Percentiles rank a stretch among this genome's conserved stretches.
Evolutionary conservation across 2,329 filamentous ascomycete genomes (phyloP).

Genomic region (Lecanicillium sp.): DNA sequence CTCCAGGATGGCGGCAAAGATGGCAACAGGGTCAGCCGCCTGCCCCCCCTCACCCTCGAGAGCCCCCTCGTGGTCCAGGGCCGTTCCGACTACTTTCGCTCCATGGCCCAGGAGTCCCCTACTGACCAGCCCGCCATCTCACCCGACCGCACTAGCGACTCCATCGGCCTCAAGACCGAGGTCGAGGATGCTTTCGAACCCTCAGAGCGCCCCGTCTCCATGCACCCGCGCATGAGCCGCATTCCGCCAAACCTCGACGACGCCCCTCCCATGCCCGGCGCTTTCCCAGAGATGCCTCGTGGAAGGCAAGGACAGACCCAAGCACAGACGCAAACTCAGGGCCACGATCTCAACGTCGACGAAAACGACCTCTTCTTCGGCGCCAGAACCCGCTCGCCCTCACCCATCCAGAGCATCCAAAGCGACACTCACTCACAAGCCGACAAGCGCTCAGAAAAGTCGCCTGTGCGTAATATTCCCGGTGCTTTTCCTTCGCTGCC

Average conservation of each 20-base stretch:
- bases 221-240: slow-evolving; percentile 69
- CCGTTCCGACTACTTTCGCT: slow-evolving; percentile 76
- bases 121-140: slow-evolving; percentile 17
- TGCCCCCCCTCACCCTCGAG: slow-evolving; percentile 76
- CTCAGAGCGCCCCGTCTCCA: slow-evolving; percentile 58
- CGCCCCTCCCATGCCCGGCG: slow-evolving; percentile 39
- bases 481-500: slow-evolving; percentile 32
- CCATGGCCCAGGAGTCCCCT: slow-evolving; percentile 52
- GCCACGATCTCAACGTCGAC: slow-evolving; percentile 33
- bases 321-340: too few relatives aligned
- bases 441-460: slow-evolving; percentile 24
- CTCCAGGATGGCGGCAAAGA: slow-evolving; percentile 71
- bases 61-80: slow-evolving; percentile 71
- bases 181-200: slow-evolving; percentile 49
- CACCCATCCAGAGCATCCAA: slow-evolving; percentile 43
- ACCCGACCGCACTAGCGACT: slow-evolving; percentile 24
- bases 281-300: slow-evolving; percentile 33
- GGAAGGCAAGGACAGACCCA: too few relatives aligned
- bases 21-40: slow-evolving; percentile 74
- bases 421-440: slow-evolving; percentile 26
- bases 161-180: slow-evolving; percentile 47
- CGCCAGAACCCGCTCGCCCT: slow-evolving; percentile 53
- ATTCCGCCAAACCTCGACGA: slow-evolving; percentile 47
- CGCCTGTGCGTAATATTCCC: slow-evolving; percentile 28
- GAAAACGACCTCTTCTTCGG: slow-evolving; percentile 40